A percentile compares a stretch with the other conserved stretches of the same genome.
Evolutionary conservation across 1,139 yeast species (phyloP).

Genomic region (Blastobotrys proliferans): DNA sequence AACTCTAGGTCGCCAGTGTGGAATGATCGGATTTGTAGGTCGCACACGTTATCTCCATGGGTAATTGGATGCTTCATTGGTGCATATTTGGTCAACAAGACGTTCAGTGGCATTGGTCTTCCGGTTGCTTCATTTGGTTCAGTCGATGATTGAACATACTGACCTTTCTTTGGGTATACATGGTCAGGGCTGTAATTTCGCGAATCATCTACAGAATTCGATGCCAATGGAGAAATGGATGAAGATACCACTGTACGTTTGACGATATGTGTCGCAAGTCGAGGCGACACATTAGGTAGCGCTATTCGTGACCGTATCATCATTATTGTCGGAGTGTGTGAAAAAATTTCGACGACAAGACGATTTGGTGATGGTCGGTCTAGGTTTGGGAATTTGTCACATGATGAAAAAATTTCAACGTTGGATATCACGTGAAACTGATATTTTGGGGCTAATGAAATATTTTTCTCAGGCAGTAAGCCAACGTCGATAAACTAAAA

Average conservation of each 20-base stretch:
- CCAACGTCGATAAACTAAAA: neutral
- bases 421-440: neutral
- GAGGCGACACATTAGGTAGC: neutral
- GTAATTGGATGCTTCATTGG: slow-evolving; percentile 68
- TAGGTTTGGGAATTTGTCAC: neutral
- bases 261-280: neutral
- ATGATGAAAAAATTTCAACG: neutral
- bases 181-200: slow-evolving; percentile 20
- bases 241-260: slow-evolving; percentile 9
- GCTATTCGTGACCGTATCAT: neutral
- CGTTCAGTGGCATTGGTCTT: slow-evolving; percentile 75
- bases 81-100: slow-evolving; percentile 74
- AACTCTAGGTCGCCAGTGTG: slow-evolving; percentile 67
- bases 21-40: slow-evolving; percentile 67
- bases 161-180: slow-evolving; percentile 26
- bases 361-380: neutral
- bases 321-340: neutral
- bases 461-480: neutral
- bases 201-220: slow-evolving; percentile 20
- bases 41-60: slow-evolving; percentile 65
- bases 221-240: slow-evolving; percentile 4
- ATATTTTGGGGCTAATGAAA: no score
- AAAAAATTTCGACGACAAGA: neutral
- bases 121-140: slow-evolving; percentile 26
- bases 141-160: slow-evolving; percentile 26